phyloP scores from a whole-genome alignment of 768 basidiomycete genomes.

The Dendrothele bispora region DNA sequence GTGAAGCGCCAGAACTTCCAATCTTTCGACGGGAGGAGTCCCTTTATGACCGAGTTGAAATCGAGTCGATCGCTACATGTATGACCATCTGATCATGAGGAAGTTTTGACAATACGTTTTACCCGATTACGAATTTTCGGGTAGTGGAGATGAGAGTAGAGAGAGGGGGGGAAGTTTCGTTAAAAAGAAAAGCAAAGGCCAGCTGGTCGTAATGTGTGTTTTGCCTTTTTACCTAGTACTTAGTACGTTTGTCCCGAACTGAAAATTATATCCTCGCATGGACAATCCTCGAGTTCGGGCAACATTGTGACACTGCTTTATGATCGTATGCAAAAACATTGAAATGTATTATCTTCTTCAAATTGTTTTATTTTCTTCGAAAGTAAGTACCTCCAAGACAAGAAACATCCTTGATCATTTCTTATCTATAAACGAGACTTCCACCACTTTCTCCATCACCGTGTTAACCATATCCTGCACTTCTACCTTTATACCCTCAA shows the following conservation, averaged over 20 bases:
- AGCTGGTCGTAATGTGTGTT: neutral
- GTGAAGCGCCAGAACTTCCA: constrained; percentile 18
- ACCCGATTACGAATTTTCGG: constrained; percentile 26
- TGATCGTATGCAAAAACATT: no score
- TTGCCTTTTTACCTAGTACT: neutral
- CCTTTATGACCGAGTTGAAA: constrained; percentile 41
- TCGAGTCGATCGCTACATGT: constrained; percentile 20
- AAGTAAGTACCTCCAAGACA: no score
- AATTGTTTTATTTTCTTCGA: no score
- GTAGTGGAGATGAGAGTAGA: constrained; percentile 37
- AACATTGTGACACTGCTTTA: constrained; percentile 47
- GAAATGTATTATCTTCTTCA: no score
- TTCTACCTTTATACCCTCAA: no score
- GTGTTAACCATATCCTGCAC: no score
- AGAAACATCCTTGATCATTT: no score
- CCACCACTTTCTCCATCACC: no score
- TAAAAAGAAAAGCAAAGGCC: constrained; percentile 37
- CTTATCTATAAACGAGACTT: no score
- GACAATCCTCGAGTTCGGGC: constrained; percentile 44
- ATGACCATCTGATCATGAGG: constrained; percentile 36
- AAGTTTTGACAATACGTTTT: constrained; percentile 41
- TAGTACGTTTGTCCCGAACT: constrained; percentile 56
- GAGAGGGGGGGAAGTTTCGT: constrained; percentile 46
- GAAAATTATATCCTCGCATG: constrained; percentile 53
- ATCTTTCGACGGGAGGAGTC: constrained; percentile 27